phyloP scores from a whole-genome alignment of 257 asterid genomes.

The Anisodus acutangulus region DNA sequence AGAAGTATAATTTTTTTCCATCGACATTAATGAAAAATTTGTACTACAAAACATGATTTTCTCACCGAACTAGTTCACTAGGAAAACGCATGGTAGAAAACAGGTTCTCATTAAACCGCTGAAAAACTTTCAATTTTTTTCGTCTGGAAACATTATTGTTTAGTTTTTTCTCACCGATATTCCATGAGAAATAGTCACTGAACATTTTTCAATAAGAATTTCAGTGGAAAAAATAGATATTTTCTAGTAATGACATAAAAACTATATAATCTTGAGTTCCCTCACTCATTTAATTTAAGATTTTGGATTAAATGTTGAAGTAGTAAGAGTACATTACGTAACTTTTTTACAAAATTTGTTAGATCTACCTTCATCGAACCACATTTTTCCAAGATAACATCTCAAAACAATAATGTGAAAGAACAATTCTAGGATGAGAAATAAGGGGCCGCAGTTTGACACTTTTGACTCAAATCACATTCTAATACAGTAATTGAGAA shows the following conservation, averaged over 20 bases:
- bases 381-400: neutral
- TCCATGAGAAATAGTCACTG: no score
- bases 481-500: neutral
- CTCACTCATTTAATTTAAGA: neutral
- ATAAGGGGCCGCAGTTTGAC: neutral
- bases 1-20: no score
- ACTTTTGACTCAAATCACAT: constrained; percentile 23
- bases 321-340: neutral
- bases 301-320: neutral
- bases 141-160: no score
- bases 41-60: no score
- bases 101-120: no score
- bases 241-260: neutral
- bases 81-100: no score
- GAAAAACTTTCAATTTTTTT: no score
- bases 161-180: no score
- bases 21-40: no score
- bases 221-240: no score
- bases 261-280: neutral
- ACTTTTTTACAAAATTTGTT: neutral
- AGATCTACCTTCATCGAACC: neutral
- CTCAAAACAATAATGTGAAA: neutral
- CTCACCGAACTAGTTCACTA: no score
- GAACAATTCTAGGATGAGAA: constrained; percentile 3
- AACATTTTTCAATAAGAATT: no score